These are phyloP conservation scores for Lipomyces kockii DNA, from an alignment of 805 yeast species.

Conservation along the genomic window DNA sequence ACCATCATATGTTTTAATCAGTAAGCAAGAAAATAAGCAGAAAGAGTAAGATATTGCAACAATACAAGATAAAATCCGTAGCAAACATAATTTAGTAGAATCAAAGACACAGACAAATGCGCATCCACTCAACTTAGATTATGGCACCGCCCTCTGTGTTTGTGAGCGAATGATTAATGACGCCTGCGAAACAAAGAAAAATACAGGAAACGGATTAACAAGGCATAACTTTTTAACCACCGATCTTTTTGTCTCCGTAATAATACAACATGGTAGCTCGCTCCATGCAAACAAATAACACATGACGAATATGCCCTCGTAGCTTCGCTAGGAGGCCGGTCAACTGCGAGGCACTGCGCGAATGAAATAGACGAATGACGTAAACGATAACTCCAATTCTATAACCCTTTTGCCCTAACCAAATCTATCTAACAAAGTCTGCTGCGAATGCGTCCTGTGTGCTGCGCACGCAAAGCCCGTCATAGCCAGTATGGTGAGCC, in stretches of 20 bases:
- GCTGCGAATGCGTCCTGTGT: not conserved
- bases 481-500: not conserved
- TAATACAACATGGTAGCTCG: not conserved
- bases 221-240: not conserved
- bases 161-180: not conserved
- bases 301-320: not conserved
- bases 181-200: not conserved
- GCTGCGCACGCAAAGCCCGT: not conserved
- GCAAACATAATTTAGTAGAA: not conserved
- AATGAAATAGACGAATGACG: not conserved
- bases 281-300: not conserved
- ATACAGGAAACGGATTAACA: not conserved
- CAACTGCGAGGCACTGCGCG: not conserved
- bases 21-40: not conserved
- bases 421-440: not conserved
- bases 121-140: not conserved
- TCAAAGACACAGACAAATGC: not conserved
- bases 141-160: not conserved
- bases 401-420: not conserved
- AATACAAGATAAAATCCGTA: not conserved
- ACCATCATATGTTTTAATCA: not conserved
- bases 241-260: not conserved
- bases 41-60: not conserved
- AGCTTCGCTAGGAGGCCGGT: not conserved
- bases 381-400: not conserved